Evolutionary conservation across 805 yeast species (phyloP).

Genomic region (Metschnikowia aberdeeniae): DNA sequence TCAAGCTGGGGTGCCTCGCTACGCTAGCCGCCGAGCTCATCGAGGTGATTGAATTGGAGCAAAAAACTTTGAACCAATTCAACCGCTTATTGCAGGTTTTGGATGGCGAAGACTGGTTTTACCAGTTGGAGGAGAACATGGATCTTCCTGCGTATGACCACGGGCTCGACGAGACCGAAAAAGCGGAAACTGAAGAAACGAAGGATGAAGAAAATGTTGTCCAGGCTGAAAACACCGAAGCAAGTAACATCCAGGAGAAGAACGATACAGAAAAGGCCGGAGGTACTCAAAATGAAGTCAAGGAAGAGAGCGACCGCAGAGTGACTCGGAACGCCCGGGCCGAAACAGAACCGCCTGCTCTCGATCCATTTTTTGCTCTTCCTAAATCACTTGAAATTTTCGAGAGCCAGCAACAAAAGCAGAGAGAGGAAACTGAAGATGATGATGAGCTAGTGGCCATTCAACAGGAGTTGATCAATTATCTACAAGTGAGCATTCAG

Average conservation of each 20-base stretch:
- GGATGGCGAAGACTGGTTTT: conserved; percentile 81
- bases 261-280: neutral
- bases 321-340: conserved; percentile 11
- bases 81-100: conserved; percentile 71
- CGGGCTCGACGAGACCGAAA: conserved; percentile 35
- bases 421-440: conserved; percentile 20
- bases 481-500: conserved; percentile 43
- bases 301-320: conserved; percentile 15
- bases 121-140: conserved; percentile 58
- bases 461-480: conserved; percentile 50
- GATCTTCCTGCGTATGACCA: conserved; percentile 70
- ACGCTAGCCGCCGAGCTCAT: conserved; percentile 67
- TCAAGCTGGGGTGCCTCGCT: conserved; percentile 47
- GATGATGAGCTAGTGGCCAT: conserved; percentile 45
- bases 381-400: conserved; percentile 37
- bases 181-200: conserved; percentile 2
- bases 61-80: conserved; percentile 65
- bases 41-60: conserved; percentile 77
- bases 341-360: conserved; percentile 57
- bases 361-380: conserved; percentile 54
- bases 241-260: neutral
- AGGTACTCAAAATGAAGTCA: conserved; percentile 3
- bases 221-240: conserved; percentile 8
- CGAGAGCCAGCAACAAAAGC: conserved; percentile 24
- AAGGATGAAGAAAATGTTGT: conserved; percentile 11